Evolutionary conservation across 2,329 filamentous ascomycete genomes (phyloP).

Genomic region (Sclerotinia trifoliorum): DNA sequence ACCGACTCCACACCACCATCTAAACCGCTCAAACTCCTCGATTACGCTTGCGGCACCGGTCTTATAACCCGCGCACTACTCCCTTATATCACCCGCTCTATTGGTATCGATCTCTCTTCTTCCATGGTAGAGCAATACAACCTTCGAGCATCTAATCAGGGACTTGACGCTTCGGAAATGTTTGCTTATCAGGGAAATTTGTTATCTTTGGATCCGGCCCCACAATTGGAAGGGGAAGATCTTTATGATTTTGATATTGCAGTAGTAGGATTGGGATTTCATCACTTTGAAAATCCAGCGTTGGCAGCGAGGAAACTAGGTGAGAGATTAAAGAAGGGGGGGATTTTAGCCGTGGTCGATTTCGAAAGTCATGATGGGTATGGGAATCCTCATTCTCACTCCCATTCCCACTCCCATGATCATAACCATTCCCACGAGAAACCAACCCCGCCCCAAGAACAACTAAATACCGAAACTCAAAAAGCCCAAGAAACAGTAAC

Average conservation of each 20-base stretch:
- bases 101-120: constrained; percentile 69
- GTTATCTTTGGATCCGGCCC: constrained; percentile 32
- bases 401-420: constrained; percentile 25
- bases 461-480: constrained; percentile 21
- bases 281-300: constrained; percentile 66
- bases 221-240: constrained; percentile 38
- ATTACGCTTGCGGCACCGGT: constrained; percentile 76
- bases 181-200: constrained; percentile 59
- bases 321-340: constrained; percentile 62
- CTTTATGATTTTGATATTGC: constrained; percentile 70
- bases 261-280: constrained; percentile 61
- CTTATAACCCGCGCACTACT: constrained; percentile 48
- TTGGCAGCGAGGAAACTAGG: constrained; percentile 58
- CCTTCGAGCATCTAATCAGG: constrained; percentile 54
- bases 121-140: constrained; percentile 72
- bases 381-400: constrained; percentile 27
- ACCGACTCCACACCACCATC: not conserved
- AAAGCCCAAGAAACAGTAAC: constrained; percentile 54
- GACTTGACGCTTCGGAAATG: constrained; percentile 53
- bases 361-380: constrained; percentile 54
- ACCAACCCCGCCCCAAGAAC: not conserved
- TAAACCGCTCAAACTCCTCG: constrained; percentile 49
- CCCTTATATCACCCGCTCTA: constrained; percentile 59
- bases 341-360: constrained; percentile 66
- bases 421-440: constrained; percentile 33